These are phyloP conservation scores for Otatea glauca DNA, from an alignment of 176 grass and related monocot genomes.

Conservation along the genomic window DNA sequence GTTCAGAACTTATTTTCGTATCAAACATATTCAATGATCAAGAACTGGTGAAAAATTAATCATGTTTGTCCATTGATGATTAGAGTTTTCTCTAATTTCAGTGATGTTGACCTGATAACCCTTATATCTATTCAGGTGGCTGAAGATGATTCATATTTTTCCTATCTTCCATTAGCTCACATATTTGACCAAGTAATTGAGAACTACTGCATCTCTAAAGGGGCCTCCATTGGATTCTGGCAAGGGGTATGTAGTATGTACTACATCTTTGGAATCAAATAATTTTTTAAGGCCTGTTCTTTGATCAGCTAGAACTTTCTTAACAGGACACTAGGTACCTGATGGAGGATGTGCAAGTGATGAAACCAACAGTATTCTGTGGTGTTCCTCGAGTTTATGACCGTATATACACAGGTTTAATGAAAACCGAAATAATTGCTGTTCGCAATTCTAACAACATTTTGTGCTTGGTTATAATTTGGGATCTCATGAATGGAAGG, in stretches of 20 bases:
- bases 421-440: background rate
- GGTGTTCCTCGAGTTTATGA: conserved; percentile 97
- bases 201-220: conserved; percentile 95
- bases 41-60: background rate
- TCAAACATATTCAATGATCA: background rate
- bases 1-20: background rate
- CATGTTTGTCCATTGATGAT: conserved; percentile 14
- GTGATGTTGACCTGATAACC: background rate
- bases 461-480: conserved; percentile 22
- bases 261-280: background rate
- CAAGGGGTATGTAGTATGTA: conserved; percentile 74
- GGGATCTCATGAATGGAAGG: conserved; percentile 56
- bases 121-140: conserved; percentile 50
- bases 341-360: conserved; percentile 87
- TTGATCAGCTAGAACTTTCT: background rate
- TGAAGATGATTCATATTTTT: conserved; percentile 95
- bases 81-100: background rate
- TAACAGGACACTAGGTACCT: conserved; percentile 85
- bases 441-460: background rate
- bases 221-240: conserved; percentile 97
- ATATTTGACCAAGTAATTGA: conserved; percentile 98
- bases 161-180: conserved; percentile 95
- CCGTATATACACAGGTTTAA: conserved; percentile 80
- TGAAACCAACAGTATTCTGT: conserved; percentile 94
- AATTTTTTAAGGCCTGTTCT: background rate